Evolutionary conservation across 192 early-diverging fungal species (phyloP), one percentile per base, ranked within the genome.

Genomic region (Rhizoclosmatium globosum): DNA sequence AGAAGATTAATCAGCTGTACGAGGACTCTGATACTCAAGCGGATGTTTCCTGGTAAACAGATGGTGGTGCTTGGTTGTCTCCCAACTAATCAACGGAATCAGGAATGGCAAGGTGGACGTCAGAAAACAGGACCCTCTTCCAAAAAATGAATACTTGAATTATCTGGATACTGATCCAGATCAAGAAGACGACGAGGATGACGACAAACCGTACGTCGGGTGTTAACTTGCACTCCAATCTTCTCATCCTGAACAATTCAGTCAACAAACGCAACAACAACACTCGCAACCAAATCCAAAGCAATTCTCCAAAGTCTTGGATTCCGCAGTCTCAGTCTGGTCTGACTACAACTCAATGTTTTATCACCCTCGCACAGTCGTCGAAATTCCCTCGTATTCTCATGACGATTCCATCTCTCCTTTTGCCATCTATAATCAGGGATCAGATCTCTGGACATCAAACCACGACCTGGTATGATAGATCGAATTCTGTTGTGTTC

Each of bases 301-400:
- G 17, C 84, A 85, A 39, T 88, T 83, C 50, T 71, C 86, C 21
- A 64, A 85, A n/a, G 73, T 88, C 21, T 74, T 94, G 46, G 89
- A 94, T 39, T 74, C 73, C 19, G 77, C 79, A 21, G 87, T 89
- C 47, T 81, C 82, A 47, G 86, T 84, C 17, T 97, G 96, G 95
- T 91, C 95, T 0, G 96, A 98, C 75, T 94, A 89, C 79, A 93
- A 90, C 79, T 87, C 90, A 44, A 85, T 91, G 19, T 94, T 87
- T 71, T 95, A 91, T 81, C 92, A 94, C 69, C 92, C 92, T 60
- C 88, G 92, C 31, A 88, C 93, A 19, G 43, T 88, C 0, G 64
- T 80, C 45, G 78, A 86, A 23, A 72, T 93, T 21, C 84, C 85
- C 1, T 82, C 87, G 0, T 87, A 89, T 7, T 68, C 84, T 67